These are phyloP conservation scores for Neopestalotiopsis rosae DNA, from an alignment of 2,329 filamentous ascomycete species.

Conservation along the genomic window DNA sequence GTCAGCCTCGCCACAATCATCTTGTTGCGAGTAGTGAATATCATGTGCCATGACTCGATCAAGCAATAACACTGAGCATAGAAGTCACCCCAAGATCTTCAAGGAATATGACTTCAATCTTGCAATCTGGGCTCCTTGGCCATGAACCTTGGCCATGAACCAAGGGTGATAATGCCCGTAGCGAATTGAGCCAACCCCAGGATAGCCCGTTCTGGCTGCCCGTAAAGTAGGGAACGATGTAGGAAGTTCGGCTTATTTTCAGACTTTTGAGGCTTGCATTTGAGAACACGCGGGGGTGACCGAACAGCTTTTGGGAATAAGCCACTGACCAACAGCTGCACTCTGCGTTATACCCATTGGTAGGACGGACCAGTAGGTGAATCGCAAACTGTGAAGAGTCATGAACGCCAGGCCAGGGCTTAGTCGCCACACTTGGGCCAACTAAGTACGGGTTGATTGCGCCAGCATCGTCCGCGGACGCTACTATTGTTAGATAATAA, in stretches of 20 bases:
- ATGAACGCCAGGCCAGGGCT: neutral
- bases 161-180: no score
- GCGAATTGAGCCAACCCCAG: neutral
- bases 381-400: neutral
- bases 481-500: conserved; percentile 9
- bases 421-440: neutral
- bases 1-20: no score
- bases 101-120: no score
- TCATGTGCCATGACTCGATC: no score
- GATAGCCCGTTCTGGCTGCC: neutral
- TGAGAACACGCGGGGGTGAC: neutral
- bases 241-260: neutral
- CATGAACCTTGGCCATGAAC: no score
- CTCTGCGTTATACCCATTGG: neutral
- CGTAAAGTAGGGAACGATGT: neutral
- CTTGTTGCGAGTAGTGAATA: no score
- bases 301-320: neutral
- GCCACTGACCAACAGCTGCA: neutral
- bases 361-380: neutral
- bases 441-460: neutral
- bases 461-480: neutral
- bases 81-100: no score
- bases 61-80: no score
- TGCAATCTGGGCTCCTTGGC: no score
- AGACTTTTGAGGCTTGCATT: neutral